Evolutionary conservation across 1,284 basidiomycete genomes (phyloP).

Genomic region (Salmacisia buchloeana): DNA sequence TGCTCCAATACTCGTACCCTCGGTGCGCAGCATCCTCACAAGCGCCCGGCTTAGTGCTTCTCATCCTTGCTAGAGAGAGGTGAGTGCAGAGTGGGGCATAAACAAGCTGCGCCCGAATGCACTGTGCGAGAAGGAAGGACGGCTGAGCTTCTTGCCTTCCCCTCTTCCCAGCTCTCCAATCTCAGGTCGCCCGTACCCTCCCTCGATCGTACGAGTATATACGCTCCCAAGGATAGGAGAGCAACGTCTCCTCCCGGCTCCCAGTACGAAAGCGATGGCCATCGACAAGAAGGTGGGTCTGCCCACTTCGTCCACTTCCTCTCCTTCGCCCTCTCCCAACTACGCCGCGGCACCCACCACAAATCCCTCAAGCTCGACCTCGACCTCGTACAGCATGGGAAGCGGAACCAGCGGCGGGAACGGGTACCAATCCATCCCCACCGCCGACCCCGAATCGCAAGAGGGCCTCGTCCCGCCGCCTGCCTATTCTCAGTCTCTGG

Average conservation of each 20-base stretch:
- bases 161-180: no score
- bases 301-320: not conserved
- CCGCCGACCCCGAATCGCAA: not conserved
- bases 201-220: no score
- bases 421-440: slow-evolving; percentile 2
- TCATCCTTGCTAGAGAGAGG: no score
- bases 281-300: slow-evolving; percentile 7
- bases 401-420: not conserved
- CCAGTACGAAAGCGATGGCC: not conserved
- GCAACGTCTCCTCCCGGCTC: not conserved
- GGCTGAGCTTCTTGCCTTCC: no score
- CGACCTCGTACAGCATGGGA: not conserved
- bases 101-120: no score
- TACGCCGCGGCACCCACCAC: not conserved
- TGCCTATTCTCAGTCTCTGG: not conserved
- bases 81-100: no score
- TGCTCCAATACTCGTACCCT: no score
- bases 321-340: not conserved
- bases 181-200: no score
- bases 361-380: not conserved
- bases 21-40: no score
- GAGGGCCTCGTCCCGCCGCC: not conserved
- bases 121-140: no score
- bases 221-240: no score
- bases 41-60: no score